Evolutionary conservation across 2,329 filamentous ascomycete genomes (phyloP).

Genomic region (Dactylellina cionopaga): DNA sequence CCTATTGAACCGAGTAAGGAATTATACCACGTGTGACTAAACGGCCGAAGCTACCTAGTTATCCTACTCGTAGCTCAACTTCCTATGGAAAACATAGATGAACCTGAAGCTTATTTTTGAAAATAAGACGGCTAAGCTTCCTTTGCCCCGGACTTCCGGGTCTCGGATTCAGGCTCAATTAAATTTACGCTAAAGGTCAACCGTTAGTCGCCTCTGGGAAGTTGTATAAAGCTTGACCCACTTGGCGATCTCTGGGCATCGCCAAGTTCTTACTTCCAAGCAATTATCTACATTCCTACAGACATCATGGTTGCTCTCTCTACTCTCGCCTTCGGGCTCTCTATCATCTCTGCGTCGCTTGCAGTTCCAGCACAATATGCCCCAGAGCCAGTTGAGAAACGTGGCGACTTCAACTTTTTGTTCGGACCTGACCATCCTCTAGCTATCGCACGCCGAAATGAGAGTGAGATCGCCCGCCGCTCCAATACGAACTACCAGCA

Average conservation of each 20-base stretch:
- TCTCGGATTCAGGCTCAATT: conserved; percentile 33
- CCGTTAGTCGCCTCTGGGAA: background rate
- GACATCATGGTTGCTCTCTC: conserved; percentile 42
- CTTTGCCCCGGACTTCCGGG: conserved; percentile 25
- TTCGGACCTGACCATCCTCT: conserved; percentile 32
- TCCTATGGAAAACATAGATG: background rate
- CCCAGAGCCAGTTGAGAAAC: conserved; percentile 8
- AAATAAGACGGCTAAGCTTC: background rate
- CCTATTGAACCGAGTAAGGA: conserved; percentile 6
- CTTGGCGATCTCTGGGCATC: conserved; percentile 40
- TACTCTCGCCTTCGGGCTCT: conserved; percentile 39
- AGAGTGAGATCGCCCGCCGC: conserved; percentile 55
- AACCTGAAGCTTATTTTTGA: background rate
- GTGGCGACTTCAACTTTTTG: conserved; percentile 57
- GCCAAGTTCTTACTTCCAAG: conserved; percentile 15
- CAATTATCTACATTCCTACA: background rate
- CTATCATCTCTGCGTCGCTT: conserved; percentile 60
- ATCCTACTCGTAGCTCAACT: background rate
- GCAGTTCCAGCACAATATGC: conserved; percentile 56
- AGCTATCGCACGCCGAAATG: conserved; percentile 52
- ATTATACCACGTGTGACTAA: background rate
- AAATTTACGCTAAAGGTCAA: background rate
- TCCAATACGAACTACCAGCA: conserved; percentile 66
- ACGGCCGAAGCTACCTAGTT: too few species aligned
- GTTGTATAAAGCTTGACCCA: conserved; percentile 46